Percentiles rank a stretch among this genome's conserved stretches.
Conservation (phyloP, 2,329 filamentous ascomycete species). For the Cladorrhinum sp. region DNA sequence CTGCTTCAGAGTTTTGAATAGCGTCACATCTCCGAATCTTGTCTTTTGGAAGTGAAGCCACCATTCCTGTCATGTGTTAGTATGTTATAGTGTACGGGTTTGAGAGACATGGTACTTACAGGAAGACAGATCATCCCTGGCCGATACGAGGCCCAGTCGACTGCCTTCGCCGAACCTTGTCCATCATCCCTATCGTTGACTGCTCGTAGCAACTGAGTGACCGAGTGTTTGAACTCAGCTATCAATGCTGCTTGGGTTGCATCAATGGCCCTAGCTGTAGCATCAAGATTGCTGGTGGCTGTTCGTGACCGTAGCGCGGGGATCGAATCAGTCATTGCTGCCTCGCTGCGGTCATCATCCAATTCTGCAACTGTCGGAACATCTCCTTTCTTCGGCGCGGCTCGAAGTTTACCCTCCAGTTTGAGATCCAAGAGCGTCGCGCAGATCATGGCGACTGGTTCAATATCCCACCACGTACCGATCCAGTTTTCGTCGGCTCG, state of each 20-base stretch:
- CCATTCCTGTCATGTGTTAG: slow-evolving; percentile 1
- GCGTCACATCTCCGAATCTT: neutral
- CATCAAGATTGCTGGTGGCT: slow-evolving; percentile 4
- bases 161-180: neutral
- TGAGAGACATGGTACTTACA: neutral
- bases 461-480: slow-evolving; percentile 14
- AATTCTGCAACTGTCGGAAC: neutral
- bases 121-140: slow-evolving; percentile 10
- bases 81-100: neutral
- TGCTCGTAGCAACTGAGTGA: neutral
- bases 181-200: neutral
- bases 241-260: neutral
- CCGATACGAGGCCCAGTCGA: slow-evolving; percentile 9
- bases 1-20: neutral
- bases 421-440: slow-evolving; percentile 14
- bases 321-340: slow-evolving; percentile 4
- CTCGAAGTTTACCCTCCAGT: slow-evolving; percentile 1
- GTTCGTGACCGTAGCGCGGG: neutral
- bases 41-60: slow-evolving; percentile 3
- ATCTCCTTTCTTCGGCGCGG: neutral
- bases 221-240: neutral
- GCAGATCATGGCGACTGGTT: slow-evolving; percentile 15
- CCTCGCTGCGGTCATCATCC: neutral
- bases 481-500: slow-evolving; percentile 12
- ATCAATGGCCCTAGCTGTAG: neutral